Percentiles rank a stretch among this genome's conserved stretches.
phyloP scores from a whole-genome alignment of 441 rosid species.

The Pelargonium australe region DNA sequence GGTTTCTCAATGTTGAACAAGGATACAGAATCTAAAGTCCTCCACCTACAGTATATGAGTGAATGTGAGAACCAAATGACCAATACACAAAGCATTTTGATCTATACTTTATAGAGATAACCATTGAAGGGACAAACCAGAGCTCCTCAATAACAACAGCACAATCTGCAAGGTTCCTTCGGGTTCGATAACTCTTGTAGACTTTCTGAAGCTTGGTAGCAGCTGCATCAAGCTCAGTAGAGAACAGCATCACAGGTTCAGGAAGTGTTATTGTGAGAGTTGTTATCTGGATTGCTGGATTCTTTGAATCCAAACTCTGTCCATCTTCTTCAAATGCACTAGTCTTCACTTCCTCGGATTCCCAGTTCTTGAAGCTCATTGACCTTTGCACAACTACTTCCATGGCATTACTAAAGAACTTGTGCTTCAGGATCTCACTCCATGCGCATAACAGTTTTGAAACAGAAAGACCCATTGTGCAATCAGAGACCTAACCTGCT shows the following conservation, averaged over 20 bases:
- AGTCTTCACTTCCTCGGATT: constrained; percentile 18
- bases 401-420: constrained; percentile 19
- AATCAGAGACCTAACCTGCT: constrained; percentile 9
- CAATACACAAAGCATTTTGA: neutral
- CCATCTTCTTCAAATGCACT: constrained; percentile 3
- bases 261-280: constrained; percentile 42
- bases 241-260: constrained; percentile 38
- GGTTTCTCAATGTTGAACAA: constrained; percentile 54
- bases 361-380: constrained; percentile 26
- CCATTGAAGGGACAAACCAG: constrained; percentile 28
- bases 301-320: constrained; percentile 1
- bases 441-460: constrained; percentile 30
- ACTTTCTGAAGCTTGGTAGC: constrained; percentile 63
- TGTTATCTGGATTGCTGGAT: constrained; percentile 9
- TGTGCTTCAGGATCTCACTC: constrained; percentile 24
- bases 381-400: constrained; percentile 21
- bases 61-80: neutral
- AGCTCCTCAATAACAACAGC: constrained; percentile 63
- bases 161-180: constrained; percentile 66
- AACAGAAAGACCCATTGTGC: constrained; percentile 34
- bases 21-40: constrained; percentile 67
- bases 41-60: constrained; percentile 50
- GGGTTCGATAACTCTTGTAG: constrained; percentile 60
- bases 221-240: constrained; percentile 68
- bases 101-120: neutral